Evolutionary conservation across 1,139 yeast genomes (phyloP), one percentile per base, ranked within the genome.

Genomic region (Pichia sp.): DNA sequence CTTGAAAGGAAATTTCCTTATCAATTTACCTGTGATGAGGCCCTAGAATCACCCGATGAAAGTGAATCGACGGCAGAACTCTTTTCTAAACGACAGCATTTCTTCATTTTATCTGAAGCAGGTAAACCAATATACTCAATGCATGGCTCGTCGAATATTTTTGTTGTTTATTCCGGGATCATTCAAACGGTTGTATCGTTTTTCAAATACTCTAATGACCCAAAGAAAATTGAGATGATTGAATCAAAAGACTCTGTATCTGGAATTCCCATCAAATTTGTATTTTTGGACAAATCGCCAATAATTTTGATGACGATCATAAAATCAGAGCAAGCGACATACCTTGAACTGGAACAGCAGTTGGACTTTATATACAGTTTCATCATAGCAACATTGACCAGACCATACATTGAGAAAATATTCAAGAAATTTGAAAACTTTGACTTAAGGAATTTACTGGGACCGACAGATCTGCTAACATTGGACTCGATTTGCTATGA

Each of bases 51-150:
- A 16, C 55, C 64, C 3, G 66, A 62, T 44, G 47, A 53, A 27
- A 41, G 49, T 29, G 39, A 51, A 5, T 61, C 62, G 43, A 48
- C 57, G 23, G 23, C 23, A 16, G 23, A 16, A 16, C 23, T 16
- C 23, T 16, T 16, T 16, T 16, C 23, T 16, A 73, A 68, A 40
- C 64, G 71, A 43, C 85, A 84, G 60, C 94, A 85, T 46, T 87
- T 85, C 55, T 79, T 88, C 52, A 78, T 92, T 5, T 68, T 92
- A n/a, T 87, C 96, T 0, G 67, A 81, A 2, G 95, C 97, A 0
- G 98, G 98, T 0, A 92, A 92, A 61, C 97, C 96, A 1, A 85
- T 92, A 6, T 92, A 83, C 62, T 77, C 95, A 1, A 70, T 84
- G 70, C 74, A 81, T 58, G 96, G 95, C 3, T 66, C 79, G 0